Percentiles rank a stretch among this genome's conserved stretches.
These are phyloP conservation scores for Nakazawaea laoshanensis DNA, from an alignment of 805 yeast species.

Conservation along the genomic window DNA sequence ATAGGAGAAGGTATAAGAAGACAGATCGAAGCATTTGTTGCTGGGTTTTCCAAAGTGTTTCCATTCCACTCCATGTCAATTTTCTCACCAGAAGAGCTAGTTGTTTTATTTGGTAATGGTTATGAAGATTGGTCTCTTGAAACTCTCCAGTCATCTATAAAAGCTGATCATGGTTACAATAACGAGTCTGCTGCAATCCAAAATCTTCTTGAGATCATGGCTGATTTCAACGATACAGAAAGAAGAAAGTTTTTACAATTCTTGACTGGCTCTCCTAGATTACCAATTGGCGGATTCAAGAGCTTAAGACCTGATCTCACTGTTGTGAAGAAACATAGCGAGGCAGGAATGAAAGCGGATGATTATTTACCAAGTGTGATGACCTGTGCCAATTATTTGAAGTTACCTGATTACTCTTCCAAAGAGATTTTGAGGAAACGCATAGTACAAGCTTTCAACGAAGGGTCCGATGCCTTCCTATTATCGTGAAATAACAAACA, in stretches of 20 bases:
- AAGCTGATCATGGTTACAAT: constrained; percentile 87
- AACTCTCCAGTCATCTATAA: constrained; percentile 50
- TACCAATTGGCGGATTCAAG: constrained; percentile 92
- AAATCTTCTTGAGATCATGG: constrained; percentile 53
- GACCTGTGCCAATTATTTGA: constrained; percentile 95
- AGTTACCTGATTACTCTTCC: constrained; percentile 74
- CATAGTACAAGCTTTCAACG: constrained; percentile 64
- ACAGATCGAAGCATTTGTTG: constrained; percentile 62
- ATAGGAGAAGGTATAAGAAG: constrained; percentile 53
- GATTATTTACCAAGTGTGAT: constrained; percentile 91
- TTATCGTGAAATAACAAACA: constrained; percentile 44
- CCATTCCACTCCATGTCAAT: constrained; percentile 66
- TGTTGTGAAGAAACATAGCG: constrained; percentile 78
- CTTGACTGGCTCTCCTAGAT: constrained; percentile 84
- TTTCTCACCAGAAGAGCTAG: constrained; percentile 69
- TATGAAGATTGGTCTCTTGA: constrained; percentile 81
- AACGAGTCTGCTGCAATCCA: constrained; percentile 59
- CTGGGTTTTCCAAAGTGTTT: constrained; percentile 78
- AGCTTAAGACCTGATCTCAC: constrained; percentile 76
- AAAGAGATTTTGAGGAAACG: constrained; percentile 50
- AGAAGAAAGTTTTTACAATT: constrained; percentile 76
- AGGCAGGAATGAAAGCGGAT: constrained; percentile 58
- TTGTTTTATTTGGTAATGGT: constrained; percentile 62
- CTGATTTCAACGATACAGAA: constrained; percentile 41
- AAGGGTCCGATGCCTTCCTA: constrained; percentile 84